Conservation (phyloP, 495 filamentous ascomycete genomes). For the Chaetomium cochliodes region DNA sequence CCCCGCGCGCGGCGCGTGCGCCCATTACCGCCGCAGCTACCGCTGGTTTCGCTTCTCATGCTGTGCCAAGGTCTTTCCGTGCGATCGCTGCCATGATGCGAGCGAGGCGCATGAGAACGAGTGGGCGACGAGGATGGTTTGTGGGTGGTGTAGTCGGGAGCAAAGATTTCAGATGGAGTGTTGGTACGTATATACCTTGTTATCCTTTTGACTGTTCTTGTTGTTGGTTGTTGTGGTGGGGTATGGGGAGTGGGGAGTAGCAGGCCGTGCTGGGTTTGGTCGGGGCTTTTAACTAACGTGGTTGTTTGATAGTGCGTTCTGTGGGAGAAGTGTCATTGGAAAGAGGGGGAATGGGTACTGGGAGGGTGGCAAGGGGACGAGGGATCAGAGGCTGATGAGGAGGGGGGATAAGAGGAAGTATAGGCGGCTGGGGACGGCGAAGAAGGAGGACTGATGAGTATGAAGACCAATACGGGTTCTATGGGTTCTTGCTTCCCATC, state of each 20-base stretch:
- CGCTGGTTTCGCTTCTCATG: conserved; percentile 80
- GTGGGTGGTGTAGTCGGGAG: conserved; percentile 78
- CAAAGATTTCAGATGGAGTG: conserved; percentile 79
- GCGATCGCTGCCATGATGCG: conserved; percentile 82
- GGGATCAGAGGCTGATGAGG: conserved; percentile 67
- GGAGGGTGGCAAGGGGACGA: conserved; percentile 89
- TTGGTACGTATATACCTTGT: conserved; percentile 52
- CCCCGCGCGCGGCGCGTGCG: conserved; percentile 69
- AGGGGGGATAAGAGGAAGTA: conserved; percentile 74
- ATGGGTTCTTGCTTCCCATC: no score
- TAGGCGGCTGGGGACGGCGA: conserved; percentile 48
- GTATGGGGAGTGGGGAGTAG: no score
- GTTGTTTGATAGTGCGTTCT: conserved; percentile 50
- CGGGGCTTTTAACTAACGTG: not conserved
- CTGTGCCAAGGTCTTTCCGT: conserved; percentile 63
- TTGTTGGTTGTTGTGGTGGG: not conserved
- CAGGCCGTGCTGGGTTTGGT: not conserved
- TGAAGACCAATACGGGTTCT: no score
- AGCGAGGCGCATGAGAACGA: conserved; percentile 71
- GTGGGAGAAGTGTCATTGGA: conserved; percentile 69
- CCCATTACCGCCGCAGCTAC: conserved; percentile 75
- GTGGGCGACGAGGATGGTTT: conserved; percentile 87
- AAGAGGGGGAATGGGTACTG: conserved; percentile 70
- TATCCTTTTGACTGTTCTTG: not conserved
- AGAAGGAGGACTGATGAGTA: conserved; percentile 25